Evolutionary conservation across 306 rosid species (phyloP), one percentile per base, ranked within the genome.

Genomic region (Astragalus glycyphyllos): DNA sequence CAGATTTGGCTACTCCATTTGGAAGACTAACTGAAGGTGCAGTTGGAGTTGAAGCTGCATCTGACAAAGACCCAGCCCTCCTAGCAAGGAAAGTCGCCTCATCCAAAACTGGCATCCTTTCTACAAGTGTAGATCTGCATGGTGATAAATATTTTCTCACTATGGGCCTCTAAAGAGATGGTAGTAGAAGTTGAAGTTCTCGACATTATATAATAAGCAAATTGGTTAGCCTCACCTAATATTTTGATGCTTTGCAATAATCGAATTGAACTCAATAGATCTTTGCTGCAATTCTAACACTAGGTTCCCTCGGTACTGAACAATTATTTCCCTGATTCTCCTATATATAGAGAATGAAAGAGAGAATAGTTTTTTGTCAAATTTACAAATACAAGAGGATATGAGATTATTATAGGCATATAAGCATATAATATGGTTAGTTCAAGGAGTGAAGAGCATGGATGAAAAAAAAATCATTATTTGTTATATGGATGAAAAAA

Each of bases 281-380:
- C 99, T 91, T 80, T 94, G 99, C 96, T 94, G 99, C 91, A 91
- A 86, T 76, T 94, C 97, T 74, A 94, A 92, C 79, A 87, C 84
- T 64, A 94, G 89, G 85, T 82, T 89, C 77, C 97, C 97, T 82
- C 77, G 83, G 86, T 86, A 80, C 72, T 87, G 97, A 72, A 63
- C 80, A 61, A 85, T 75, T 69, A 91, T 83, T 65, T 89, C 86
- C 73, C 65, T 88, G 82, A 94, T 80, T 82, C 99, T 91, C 96
- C 99, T 94, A 65, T 65, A 82, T 23, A 68, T 16, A 57, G 64
- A 44, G 38, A 63, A 60, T 69, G 46, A 72, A 35, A 56, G 58
- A 80, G 45, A 66, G 71, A 53, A 65, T 46, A 72, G 17, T 47
- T 70, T 14, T 65, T 72, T 44, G 58, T 59, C 58, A 84, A 54